phyloP scores from a whole-genome alignment of 2,329 filamentous ascomycete genomes.

The Colletotrichum echinochloae region DNA sequence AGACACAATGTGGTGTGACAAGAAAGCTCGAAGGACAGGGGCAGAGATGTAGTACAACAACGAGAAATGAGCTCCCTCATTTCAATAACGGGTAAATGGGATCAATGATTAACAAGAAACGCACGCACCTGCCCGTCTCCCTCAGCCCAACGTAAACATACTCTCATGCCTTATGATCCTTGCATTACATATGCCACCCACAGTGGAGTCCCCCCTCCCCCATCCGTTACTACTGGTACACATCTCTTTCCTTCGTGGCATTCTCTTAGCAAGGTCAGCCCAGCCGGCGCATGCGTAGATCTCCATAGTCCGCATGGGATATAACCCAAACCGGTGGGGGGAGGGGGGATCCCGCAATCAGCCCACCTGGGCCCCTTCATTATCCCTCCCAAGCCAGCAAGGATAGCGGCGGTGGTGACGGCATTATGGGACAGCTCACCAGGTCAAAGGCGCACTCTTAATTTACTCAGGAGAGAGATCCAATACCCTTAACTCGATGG shows the following conservation, averaged over 20 bases:
- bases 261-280: conserved; percentile 16
- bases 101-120: neutral
- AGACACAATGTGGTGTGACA: neutral
- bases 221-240: too few species aligned
- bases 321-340: neutral
- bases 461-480: too few species aligned
- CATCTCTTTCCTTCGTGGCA: neutral
- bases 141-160: neutral
- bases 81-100: neutral
- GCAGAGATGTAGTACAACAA: neutral
- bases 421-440: neutral
- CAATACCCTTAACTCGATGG: neutral
- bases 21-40: neutral
- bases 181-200: too few species aligned
- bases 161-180: neutral
- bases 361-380: neutral
- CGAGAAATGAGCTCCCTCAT: conserved; percentile 18
- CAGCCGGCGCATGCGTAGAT: conserved; percentile 10
- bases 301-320: neutral
- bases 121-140: neutral
- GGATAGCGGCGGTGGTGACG: neutral
- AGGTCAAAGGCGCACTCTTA: neutral
- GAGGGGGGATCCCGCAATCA: conserved; percentile 15
- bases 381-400: neutral
- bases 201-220: too few species aligned